A percentile compares a stretch with the other conserved stretches of the same genome.
Conservation (phyloP, 768 basidiomycete genomes). For the Rhizopogon rudus region DNA sequence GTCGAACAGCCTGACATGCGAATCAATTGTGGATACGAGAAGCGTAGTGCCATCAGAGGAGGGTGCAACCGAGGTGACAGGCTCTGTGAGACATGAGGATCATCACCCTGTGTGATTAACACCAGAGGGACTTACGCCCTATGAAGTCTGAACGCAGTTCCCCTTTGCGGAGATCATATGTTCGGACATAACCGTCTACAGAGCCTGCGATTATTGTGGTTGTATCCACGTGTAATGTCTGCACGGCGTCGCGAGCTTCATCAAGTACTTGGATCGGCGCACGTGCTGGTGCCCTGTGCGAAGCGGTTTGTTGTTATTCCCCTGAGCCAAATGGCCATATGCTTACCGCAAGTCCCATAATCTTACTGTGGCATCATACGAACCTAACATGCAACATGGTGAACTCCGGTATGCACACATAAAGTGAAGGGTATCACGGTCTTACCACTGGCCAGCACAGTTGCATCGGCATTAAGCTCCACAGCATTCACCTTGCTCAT, state of each 20-base stretch:
- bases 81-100: conserved; percentile 43
- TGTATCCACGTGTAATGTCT: conserved; percentile 64
- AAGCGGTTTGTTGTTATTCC: background rate
- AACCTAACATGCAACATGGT: conserved; percentile 46
- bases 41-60: conserved; percentile 78
- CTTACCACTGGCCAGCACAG: conserved; percentile 83
- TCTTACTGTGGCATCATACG: conserved; percentile 86
- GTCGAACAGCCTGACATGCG: conserved; percentile 84
- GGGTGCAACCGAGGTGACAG: conserved; percentile 79
- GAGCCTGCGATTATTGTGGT: conserved; percentile 76
- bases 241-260: conserved; percentile 85
- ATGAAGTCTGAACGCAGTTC: conserved; percentile 86
- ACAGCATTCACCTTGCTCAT: conserved; percentile 88
- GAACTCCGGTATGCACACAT: background rate
- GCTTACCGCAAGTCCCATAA: conserved; percentile 88
- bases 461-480: conserved; percentile 85
- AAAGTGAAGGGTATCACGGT: conserved; percentile 2
- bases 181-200: conserved; percentile 88
- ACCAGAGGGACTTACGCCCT: conserved; percentile 60
- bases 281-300: conserved; percentile 62
- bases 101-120: background rate
- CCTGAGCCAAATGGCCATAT: background rate
- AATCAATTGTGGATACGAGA: conserved; percentile 81
- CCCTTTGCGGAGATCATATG: conserved; percentile 94
- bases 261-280: conserved; percentile 87